Base-by-base conservation (phyloP, 768 basidiomycete species). In the Obba rivulosa region DNA sequence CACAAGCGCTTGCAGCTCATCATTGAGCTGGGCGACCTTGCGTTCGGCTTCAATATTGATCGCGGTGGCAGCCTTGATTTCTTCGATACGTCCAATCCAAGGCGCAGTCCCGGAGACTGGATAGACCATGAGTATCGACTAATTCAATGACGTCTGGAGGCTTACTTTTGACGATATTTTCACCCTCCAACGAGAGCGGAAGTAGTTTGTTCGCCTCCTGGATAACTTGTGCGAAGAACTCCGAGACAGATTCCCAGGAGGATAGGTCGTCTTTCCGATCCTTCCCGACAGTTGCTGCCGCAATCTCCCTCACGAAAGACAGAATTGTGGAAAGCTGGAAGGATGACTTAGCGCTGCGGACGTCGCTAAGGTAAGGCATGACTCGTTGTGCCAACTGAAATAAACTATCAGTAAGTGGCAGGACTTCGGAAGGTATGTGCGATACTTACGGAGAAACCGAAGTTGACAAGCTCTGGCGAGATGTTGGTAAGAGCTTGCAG, bases 1-100 rank as follows among this genome's bases (percentile, higher is more conserved):
- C 23, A 85, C 78, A 35, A 98, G 80, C 8, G 85, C 85, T 59
- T 92, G 87, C 56, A 96, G 79, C 66, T 98, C 92, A 53, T 96
- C 94, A 53, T 84, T 87, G 20, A 96, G 76, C 52, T 89, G 85
- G 2, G 79, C 71, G 7, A 92, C 84, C 66, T 90, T 89, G 41
- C 87, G 80, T 61, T 97, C 95, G 1, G 94, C 93, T 60, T 96
- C 95, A 20, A 92, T 75, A 57, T 96, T 97, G 67, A 89, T 76
- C 0, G 91, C 87, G 2, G 86, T 78, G 41, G 75, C 82, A 0
- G 87, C 78, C 63, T 90, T 90, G 68, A 99, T 82, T 58, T 92
- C 83, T 11, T 80, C 78, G 8, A 95, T 77, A 18, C 95, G 79
- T 0, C 78, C 69, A 2, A 91, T 71, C 95, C 95, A 98, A 2